A percentile compares a stretch with the other conserved stretches of the same genome.
These are phyloP conservation scores for Emiliania huxleyi DNA, from an alignment of 78 protist species.

Conservation along the genomic window DNA sequence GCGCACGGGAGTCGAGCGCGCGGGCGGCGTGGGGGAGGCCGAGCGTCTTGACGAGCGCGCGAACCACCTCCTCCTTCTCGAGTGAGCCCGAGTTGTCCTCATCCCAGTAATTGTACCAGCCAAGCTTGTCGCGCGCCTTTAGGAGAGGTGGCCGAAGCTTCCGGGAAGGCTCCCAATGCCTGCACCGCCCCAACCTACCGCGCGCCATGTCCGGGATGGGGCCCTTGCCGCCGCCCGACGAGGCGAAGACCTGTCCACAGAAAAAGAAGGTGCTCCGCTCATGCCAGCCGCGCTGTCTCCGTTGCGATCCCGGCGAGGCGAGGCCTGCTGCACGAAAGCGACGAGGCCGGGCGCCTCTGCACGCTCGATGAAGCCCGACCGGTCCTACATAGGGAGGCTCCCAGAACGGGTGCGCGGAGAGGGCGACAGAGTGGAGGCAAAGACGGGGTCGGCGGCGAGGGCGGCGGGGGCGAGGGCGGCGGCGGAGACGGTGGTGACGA, in stretches of 20 bases:
- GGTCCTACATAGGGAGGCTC: too few species aligned
- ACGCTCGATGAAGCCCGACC: background rate
- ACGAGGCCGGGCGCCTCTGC: background rate
- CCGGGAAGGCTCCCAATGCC: too few species aligned
- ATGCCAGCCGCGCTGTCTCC: background rate
- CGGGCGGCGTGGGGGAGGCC: too few species aligned
- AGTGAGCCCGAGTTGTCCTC: background rate
- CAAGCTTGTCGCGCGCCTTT: background rate
- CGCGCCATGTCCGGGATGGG: background rate
- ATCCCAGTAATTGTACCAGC: background rate
- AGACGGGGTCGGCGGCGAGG: too few species aligned
- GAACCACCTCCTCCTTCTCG: background rate
- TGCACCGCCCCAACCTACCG: too few species aligned
- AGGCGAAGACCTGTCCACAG: background rate
- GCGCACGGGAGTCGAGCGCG: too few species aligned
- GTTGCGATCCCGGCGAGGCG: too few species aligned
- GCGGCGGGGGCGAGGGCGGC: too few species aligned
- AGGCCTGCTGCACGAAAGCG: background rate
- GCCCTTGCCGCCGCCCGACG: background rate
- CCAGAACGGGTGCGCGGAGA: too few species aligned
- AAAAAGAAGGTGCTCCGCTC: background rate
- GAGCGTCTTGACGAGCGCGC: slow-evolving; percentile 17
- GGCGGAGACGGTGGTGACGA: too few species aligned
- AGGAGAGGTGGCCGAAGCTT: too few species aligned
- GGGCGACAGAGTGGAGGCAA: too few species aligned